Base-by-base conservation (phyloP, 2,329 filamentous ascomycete genomes). In the Chrysoporthe puriensis region DNA sequence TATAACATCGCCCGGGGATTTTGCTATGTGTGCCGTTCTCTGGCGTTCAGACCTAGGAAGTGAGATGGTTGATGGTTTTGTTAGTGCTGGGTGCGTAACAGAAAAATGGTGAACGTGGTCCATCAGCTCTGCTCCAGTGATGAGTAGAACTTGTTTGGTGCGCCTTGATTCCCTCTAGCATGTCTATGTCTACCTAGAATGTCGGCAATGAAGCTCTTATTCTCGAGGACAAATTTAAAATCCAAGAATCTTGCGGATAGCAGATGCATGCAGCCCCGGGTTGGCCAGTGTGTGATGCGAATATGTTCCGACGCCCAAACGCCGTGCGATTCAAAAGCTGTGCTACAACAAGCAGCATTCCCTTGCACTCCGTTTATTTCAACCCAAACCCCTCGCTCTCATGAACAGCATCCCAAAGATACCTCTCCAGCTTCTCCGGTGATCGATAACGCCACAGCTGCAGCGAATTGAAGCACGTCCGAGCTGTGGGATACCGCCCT, bases 351-450 rank as follows among this genome's bases (percentile, higher is more conserved):
- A 44, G 18, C 32, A 46, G 48, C 13, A 21, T 43, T 50, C 40
- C 43, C 4, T 21, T 16, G 43, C 56, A 26, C 13, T 34, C 16
- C 43, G 21, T 43, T 83, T 76, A 95, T 77, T 94, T 96, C 77
- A 97, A 83, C 43, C 94, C 94, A 84, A 97, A 97, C 2, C 94
- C 94, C 77, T 97, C 93, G 74, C 94, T 96, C 78, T 94, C 93
- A 71, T 88, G 83, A n/a, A 97, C 93, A 4, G 94, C 94, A 70
- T 88, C 86, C 93, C 94, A 97, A 43, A 97, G 81, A 81, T 89
- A 88, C 63, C 78, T 80, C 77, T 93, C 90, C 68, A 97, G 77
- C 72, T 86, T 89, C 75, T 89, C 84, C 72, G 84, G 87, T 3
- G 86, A 88, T 46, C 79, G 76, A 78, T 95, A 97, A 58, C 88